These are phyloP conservation scores for Sungouiella blattae DNA, from an alignment of 805 yeast genomes.

Conservation along the genomic window DNA sequence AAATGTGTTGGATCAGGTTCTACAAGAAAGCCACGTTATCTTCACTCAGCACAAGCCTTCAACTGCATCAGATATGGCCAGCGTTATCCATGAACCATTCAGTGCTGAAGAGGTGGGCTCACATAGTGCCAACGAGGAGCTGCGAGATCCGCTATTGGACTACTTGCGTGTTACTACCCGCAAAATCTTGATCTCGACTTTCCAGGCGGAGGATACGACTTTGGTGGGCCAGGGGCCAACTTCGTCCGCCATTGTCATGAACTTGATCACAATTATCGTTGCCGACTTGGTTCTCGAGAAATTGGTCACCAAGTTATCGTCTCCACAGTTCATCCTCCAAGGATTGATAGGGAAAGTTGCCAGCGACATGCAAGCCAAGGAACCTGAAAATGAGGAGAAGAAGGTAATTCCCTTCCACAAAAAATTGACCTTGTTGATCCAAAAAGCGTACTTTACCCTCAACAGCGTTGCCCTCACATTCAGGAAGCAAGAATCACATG, in stretches of 20 bases:
- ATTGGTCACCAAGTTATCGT: conserved; percentile 6
- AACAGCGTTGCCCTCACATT: too few relatives aligned
- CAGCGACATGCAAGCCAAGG: too few relatives aligned
- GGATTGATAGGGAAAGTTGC: conserved; percentile 3
- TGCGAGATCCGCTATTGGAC: not conserved
- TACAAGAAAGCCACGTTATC: conserved; percentile 10
- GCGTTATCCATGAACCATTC: not conserved
- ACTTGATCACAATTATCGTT: conserved; percentile 10
- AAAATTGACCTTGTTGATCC: not conserved
- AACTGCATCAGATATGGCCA: not conserved
- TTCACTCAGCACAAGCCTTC: conserved; percentile 1
- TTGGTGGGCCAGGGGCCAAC: conserved; percentile 4
- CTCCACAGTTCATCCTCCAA: conserved; percentile 11
- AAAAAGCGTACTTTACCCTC: too few relatives aligned
- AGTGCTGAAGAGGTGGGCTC: not conserved
- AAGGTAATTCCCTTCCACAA: too few relatives aligned
- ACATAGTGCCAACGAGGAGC: not conserved
- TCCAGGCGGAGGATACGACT: not conserved
- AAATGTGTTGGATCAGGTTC: not conserved
- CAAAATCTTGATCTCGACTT: conserved; percentile 3
- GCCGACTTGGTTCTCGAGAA: conserved; percentile 15
- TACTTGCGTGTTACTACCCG: conserved; percentile 8
- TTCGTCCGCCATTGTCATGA: conserved; percentile 9
- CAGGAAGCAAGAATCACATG: too few relatives aligned
- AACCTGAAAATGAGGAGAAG: too few relatives aligned